Percentiles rank a stretch among this genome's conserved stretches.
Conservation (phyloP, 129 eudicot genomes). For the carrot (Daucus carota) region DNA sequence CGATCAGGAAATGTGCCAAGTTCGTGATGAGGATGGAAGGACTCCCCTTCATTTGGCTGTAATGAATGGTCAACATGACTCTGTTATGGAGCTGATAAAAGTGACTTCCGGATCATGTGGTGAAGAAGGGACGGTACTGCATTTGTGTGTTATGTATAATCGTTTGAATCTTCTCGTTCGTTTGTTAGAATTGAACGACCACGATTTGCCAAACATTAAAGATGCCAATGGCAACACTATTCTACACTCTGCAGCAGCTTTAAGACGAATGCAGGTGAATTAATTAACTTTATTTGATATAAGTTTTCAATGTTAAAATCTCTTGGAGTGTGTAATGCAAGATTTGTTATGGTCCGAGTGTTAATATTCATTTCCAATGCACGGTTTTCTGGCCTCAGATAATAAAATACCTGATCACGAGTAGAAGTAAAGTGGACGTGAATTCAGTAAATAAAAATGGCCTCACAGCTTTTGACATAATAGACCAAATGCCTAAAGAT, state of each 20-base stretch:
- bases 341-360: too few species aligned
- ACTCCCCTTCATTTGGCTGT: neutral
- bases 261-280: neutral
- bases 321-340: too few species aligned
- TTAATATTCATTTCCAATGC: neutral
- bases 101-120: neutral
- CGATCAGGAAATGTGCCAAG: neutral
- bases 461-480: slow-evolving; percentile 3
- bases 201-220: neutral
- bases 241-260: too few species aligned
- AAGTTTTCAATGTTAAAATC: too few species aligned
- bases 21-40: neutral
- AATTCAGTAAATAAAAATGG: slow-evolving; percentile 13
- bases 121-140: neutral
- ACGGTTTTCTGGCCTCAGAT: neutral
- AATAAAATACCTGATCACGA: slow-evolving; percentile 3
- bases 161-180: neutral
- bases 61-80: neutral
- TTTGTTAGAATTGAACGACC: neutral
- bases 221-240: too few species aligned
- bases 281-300: too few species aligned
- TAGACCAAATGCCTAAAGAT: neutral
- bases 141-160: neutral
- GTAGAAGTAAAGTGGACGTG: neutral
- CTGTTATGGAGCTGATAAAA: neutral